Evolutionary conservation across 2,329 filamentous ascomycete genomes (phyloP).

Genomic region (Teratosphaeriaceae sp.): DNA sequence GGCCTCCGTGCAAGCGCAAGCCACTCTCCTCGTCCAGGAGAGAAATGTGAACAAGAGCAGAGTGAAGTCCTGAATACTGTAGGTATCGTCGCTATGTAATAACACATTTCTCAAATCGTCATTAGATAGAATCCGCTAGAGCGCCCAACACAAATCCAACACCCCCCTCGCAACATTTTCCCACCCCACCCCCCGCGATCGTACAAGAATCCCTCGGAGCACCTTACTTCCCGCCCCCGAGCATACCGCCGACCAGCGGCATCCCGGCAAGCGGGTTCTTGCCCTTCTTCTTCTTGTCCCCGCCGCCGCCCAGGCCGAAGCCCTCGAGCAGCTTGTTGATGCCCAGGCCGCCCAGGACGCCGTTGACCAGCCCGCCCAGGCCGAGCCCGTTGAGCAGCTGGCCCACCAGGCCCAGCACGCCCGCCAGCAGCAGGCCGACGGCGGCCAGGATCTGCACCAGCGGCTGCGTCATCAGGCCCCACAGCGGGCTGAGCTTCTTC

Average conservation of each 20-base stretch:
- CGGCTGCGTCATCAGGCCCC: constrained; percentile 75
- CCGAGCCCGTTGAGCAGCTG: constrained; percentile 74
- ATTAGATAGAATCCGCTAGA: too few species aligned
- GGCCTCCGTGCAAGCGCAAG: too few species aligned
- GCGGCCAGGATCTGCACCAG: constrained; percentile 89
- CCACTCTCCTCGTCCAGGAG: too few species aligned
- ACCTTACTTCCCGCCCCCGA: constrained; percentile 37
- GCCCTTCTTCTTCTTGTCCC: constrained; percentile 37
- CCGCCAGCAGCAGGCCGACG: constrained; percentile 73
- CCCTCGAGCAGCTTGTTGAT: constrained; percentile 68
- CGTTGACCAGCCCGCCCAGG: constrained; percentile 73
- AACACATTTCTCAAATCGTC: too few species aligned
- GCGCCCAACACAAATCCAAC: too few species aligned
- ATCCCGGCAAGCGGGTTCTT: constrained; percentile 30
- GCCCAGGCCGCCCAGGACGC: constrained; percentile 68
- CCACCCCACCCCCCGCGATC: too few species aligned
- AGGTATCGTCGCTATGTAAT: too few species aligned
- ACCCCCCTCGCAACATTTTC: too few species aligned
- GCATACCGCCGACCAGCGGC: constrained; percentile 42
- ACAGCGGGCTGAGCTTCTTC: constrained; percentile 89
- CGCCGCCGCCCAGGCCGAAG: constrained; percentile 56
- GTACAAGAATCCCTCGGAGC: too few species aligned
- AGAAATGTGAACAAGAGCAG: too few species aligned
- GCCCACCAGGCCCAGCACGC: constrained; percentile 79
- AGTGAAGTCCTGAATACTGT: too few species aligned